Base-by-base conservation (phyloP, 1,284 basidiomycete genomes). In the Fistulinella cinereoalba region DNA sequence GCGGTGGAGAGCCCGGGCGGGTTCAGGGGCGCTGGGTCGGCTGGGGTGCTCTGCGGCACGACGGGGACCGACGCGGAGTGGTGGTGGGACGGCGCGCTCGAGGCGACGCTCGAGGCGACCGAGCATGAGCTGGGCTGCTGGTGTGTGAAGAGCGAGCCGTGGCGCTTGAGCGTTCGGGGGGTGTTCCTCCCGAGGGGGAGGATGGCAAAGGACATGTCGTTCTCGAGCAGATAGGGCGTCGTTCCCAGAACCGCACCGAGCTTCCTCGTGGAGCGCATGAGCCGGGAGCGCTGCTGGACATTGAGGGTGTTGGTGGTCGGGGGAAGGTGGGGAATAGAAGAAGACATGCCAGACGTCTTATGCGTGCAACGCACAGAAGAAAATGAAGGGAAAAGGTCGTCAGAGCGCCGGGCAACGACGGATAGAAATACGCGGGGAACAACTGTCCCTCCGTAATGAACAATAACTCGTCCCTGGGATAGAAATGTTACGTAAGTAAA, bases 231-330 rank as follows among this genome's bases (percentile, higher is more conserved):
- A 47, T 69, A 69, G 0, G 82, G 80, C 1, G 77, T 78, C 3
- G 75, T 68, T 18, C 83, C 81, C 24, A 83, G 71, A 24, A 85
- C 67, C 0, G 71, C 70, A 16, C 72, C 77, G 32, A 83, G 71
- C 56, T 85, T 85, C 51, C 79, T 71, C 1, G 81, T 75, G 0
- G 81, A 79, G 39, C 77, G 75, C 34, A 83, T 68, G 21, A 82
- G 73, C 43, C 78, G 77, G 6, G 69, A 56, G 13, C 80, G 78
- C 50, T 82, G 72, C 36, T 68, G 64, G 0, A 68, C 58, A 41
- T 73, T 67, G 29, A 83, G 75, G 16, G 55, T 64, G 58, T 82
- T 81, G 44, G 66, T 62, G 7, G 79, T 81, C 0, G 76, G 75
- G 8, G 62, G 65, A 12, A 53, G 65, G 24, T 44, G 47, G 4